Evolutionary conservation across 2,329 filamentous ascomycete genomes (phyloP).

Genomic region (Bipolaris oryzae): DNA sequence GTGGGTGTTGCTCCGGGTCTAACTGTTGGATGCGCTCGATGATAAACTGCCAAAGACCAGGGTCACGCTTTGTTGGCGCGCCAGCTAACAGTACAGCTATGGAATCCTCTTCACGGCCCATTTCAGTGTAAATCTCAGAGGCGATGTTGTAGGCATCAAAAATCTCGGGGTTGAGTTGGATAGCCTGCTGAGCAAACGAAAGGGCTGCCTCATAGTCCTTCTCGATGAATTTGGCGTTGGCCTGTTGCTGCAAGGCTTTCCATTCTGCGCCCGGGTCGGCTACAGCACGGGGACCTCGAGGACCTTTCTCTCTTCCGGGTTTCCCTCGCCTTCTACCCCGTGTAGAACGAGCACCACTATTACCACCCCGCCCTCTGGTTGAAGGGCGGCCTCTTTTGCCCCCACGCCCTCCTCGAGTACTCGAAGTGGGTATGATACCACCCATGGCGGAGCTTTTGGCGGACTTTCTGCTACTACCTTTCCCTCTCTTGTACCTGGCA

Average conservation of each 20-base stretch:
- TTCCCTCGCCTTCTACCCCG: constrained; percentile 32
- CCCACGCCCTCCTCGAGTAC: constrained; percentile 25
- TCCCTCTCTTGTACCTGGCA: constrained; percentile 26
- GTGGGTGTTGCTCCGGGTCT: constrained; percentile 43
- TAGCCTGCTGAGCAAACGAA: constrained; percentile 41
- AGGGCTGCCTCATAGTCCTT: constrained; percentile 61
- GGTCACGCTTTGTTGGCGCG: constrained; percentile 62
- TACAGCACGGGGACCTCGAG: constrained; percentile 58
- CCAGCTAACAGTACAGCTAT: constrained; percentile 63
- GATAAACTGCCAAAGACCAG: constrained; percentile 63
- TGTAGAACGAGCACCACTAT: constrained; percentile 22
- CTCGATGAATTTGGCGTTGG: constrained; percentile 70
- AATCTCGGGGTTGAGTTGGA: constrained; percentile 63
- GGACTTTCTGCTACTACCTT: constrained; percentile 6
- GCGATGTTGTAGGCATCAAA: constrained; percentile 66
- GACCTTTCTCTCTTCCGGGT: constrained; percentile 39
- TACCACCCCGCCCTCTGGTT: constrained; percentile 33
- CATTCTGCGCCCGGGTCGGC: constrained; percentile 74
- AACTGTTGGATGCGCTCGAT: constrained; percentile 60
- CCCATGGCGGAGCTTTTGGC: neutral
- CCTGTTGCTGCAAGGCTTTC: constrained; percentile 68
- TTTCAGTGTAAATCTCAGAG: constrained; percentile 63
- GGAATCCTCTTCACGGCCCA: constrained; percentile 63
- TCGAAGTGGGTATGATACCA: constrained; percentile 10
- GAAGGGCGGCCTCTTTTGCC: constrained; percentile 34